phyloP scores from a whole-genome alignment of 1,284 basidiomycete species.

The Pseudozyma flocculosa region DNA sequence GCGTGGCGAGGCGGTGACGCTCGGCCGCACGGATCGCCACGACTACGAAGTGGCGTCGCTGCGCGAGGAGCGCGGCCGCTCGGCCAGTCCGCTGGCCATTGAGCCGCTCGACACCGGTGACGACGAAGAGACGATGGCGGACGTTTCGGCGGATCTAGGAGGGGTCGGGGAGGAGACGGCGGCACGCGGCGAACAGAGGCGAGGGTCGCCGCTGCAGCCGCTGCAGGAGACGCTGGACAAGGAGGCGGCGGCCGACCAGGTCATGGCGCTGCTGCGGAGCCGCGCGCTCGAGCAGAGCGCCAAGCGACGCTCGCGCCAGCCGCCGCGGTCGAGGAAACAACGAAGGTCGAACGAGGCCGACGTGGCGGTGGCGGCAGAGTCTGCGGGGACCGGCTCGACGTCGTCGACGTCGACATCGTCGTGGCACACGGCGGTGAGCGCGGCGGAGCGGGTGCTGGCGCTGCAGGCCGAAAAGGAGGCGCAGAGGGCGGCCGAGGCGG shows the following conservation, averaged over 20 bases:
- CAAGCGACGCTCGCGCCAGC: conserved; percentile 15
- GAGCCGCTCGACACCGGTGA: too few species aligned
- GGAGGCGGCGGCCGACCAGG: conserved; percentile 22
- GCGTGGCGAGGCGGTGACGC: too few species aligned
- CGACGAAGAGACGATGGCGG: too few species aligned
- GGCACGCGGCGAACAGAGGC: too few species aligned
- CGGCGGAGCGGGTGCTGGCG: conserved; percentile 32
- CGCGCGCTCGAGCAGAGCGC: conserved; percentile 15
- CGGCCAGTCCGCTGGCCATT: neutral
- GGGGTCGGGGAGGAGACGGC: too few species aligned
- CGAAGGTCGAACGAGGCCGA: conserved; percentile 1
- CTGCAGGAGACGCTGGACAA: conserved; percentile 1
- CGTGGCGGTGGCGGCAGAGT: too few species aligned
- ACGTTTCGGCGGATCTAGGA: too few species aligned
- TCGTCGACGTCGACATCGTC: neutral
- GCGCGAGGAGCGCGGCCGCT: neutral
- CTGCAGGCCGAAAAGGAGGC: conserved; percentile 26
- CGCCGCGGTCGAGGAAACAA: conserved; percentile 25
- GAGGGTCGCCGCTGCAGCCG: too few species aligned
- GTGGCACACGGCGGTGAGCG: conserved; percentile 1
- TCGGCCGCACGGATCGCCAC: too few species aligned
- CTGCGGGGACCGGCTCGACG: neutral
- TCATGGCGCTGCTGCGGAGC: conserved; percentile 22
- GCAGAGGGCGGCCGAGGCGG: conserved; percentile 28
- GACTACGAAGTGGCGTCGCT: too few species aligned